These are phyloP conservation scores for Lepidium africanum DNA, from an alignment of 345 rosid genomes.

Conservation along the genomic window DNA sequence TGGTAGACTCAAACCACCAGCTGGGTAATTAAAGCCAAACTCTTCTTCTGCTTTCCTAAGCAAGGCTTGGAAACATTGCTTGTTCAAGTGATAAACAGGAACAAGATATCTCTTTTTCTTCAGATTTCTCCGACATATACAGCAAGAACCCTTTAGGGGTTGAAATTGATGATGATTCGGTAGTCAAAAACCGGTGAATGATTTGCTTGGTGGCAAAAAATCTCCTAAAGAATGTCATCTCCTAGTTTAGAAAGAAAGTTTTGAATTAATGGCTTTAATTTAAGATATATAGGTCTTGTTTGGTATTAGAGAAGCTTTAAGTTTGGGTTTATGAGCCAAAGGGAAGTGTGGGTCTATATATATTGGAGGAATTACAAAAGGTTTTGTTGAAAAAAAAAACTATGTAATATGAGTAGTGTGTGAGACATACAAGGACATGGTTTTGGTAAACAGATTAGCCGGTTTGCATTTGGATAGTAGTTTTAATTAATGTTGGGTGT, in stretches of 20 bases:
- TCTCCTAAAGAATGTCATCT: constrained; percentile 20
- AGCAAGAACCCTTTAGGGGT: constrained; percentile 37
- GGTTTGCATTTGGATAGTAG: neutral
- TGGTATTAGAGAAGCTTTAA: constrained; percentile 7
- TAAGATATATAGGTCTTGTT: neutral
- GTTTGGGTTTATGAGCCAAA: constrained; percentile 19
- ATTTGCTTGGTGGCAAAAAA: constrained; percentile 17
- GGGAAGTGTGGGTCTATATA: constrained; percentile 10
- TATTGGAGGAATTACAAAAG: neutral
- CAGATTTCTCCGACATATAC: constrained; percentile 36
- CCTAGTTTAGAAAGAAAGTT: neutral
- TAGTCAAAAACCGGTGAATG: constrained; percentile 4
- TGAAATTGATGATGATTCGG: constrained; percentile 17
- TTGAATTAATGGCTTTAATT: neutral
- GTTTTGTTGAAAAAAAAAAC: neutral
- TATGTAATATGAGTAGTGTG: neutral
- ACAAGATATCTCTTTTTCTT: constrained; percentile 31
- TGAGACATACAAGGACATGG: constrained; percentile 21
- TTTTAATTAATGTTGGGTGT: constrained; percentile 10
- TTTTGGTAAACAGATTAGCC: constrained; percentile 10
- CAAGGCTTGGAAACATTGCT: constrained; percentile 35
- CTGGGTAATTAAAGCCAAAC: constrained; percentile 33
- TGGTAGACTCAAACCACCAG: constrained; percentile 37
- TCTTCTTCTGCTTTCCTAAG: constrained; percentile 38
- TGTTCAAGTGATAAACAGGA: constrained; percentile 32